Conservation (phyloP, 768 basidiomycete species). For the Russula virescens region DNA sequence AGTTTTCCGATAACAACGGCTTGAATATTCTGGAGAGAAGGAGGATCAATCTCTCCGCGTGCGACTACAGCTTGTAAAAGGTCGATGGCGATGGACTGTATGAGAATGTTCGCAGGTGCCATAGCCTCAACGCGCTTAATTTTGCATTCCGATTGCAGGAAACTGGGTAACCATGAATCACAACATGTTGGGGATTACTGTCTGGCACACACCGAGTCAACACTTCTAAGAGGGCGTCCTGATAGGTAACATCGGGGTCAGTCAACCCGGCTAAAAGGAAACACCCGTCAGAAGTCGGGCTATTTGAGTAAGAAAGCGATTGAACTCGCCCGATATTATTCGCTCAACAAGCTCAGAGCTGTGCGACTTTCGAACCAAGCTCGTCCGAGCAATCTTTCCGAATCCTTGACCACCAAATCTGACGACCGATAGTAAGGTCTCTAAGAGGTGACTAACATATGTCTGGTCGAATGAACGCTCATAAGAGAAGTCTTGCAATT, state of each 20-base stretch:
- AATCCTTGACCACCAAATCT: slow-evolving; percentile 90
- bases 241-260: slow-evolving; percentile 58
- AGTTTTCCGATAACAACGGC: slow-evolving; percentile 68
- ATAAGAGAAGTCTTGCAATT: slow-evolving; percentile 64
- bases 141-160: slow-evolving; percentile 73
- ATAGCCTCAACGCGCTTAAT: slow-evolving; percentile 43
- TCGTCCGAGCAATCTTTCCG: slow-evolving; percentile 62
- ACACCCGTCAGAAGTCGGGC: slow-evolving; percentile 17
- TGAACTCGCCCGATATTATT: slow-evolving; percentile 49
- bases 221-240: slow-evolving; percentile 70
- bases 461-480: slow-evolving; percentile 73
- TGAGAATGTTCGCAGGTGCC: slow-evolving; percentile 51
- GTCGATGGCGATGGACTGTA: slow-evolving; percentile 75
- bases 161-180: slow-evolving; percentile 38
- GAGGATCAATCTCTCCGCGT: slow-evolving; percentile 68
- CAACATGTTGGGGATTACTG: neutral
- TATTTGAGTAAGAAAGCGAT: slow-evolving; percentile 3
- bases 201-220: slow-evolving; percentile 54
- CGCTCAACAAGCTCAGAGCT: slow-evolving; percentile 58
- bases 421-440: slow-evolving; percentile 68
- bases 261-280: slow-evolving; percentile 16
- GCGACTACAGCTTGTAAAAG: slow-evolving; percentile 77
- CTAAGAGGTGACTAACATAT: slow-evolving; percentile 65
- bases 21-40: slow-evolving; percentile 60
- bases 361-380: slow-evolving; percentile 57